phyloP scores from a whole-genome alignment of 2,329 filamentous ascomycete genomes.

The Aspergillus niger region DNA sequence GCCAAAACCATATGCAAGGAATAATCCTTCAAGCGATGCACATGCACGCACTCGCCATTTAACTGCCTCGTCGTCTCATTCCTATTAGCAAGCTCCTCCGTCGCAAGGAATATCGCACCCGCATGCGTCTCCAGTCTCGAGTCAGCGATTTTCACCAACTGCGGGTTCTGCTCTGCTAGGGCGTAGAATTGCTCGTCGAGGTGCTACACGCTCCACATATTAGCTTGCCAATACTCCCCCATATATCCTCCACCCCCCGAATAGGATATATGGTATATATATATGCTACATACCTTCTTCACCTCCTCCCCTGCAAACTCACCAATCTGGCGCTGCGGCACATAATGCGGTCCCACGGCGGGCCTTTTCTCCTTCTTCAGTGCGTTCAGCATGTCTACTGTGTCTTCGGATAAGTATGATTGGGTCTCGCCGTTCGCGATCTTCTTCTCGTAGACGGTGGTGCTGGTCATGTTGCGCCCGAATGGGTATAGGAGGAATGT shows the following conservation, averaged over 20 bases:
- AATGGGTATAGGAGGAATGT: constrained; percentile 29
- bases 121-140: constrained; percentile 30
- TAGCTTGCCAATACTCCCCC: neutral
- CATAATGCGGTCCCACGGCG: constrained; percentile 30
- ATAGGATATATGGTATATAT: neutral
- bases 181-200: constrained; percentile 24
- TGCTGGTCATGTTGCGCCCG: constrained; percentile 31
- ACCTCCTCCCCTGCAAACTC: constrained; percentile 27
- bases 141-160: constrained; percentile 29
- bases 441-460: constrained; percentile 28
- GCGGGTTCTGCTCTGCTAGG: constrained; percentile 28
- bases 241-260: neutral
- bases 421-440: constrained; percentile 23
- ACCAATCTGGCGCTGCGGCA: constrained; percentile 33
- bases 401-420: constrained; percentile 19
- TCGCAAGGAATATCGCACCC: constrained; percentile 30
- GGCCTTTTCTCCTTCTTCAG: constrained; percentile 24
- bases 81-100: constrained; percentile 17
- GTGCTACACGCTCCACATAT: constrained; percentile 22
- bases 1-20: constrained; percentile 78
- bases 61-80: constrained; percentile 21
- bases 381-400: constrained; percentile 7
- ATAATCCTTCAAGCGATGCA: constrained; percentile 70
- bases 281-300: constrained; percentile 27
- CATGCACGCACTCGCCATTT: constrained; percentile 76